A percentile compares a stretch with the other conserved stretches of the same genome.
Evolutionary conservation across 2,329 filamentous ascomycete species (phyloP).

Genomic region (Aspergillus terreus): DNA sequence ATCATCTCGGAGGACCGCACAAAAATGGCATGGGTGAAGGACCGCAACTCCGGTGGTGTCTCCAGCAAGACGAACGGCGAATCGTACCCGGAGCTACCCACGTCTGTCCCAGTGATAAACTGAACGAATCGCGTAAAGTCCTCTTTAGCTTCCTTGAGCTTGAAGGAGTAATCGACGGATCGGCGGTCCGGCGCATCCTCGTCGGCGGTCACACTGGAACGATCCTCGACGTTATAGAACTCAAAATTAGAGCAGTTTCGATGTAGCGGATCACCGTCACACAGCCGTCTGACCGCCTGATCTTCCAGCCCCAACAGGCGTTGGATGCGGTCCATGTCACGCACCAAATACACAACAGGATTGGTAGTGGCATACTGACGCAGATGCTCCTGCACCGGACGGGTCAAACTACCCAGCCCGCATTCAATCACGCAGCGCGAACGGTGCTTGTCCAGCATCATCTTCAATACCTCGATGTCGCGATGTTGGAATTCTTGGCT

Average conservation of each 20-base stretch:
- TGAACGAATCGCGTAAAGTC: conserved; percentile 60
- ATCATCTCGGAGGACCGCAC: conserved; percentile 35
- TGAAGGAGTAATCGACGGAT: conserved; percentile 46
- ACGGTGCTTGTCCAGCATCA: conserved; percentile 43
- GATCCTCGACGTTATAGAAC: conserved; percentile 48
- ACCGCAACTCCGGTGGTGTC: conserved; percentile 56
- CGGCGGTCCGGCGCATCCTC: conserved; percentile 42
- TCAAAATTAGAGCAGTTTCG: conserved; percentile 46
- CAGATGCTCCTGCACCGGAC: conserved; percentile 39
- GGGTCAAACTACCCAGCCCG: conserved; percentile 41
- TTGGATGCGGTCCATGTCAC: conserved; percentile 39
- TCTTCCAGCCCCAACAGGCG: conserved; percentile 42
- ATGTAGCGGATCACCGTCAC: conserved; percentile 44
- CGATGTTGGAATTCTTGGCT: conserved; percentile 41
- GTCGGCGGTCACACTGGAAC: conserved; percentile 24
- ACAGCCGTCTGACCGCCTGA: conserved; percentile 40
- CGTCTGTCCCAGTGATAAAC: conserved; percentile 52
- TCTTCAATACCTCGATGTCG: conserved; percentile 40
- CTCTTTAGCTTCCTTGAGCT: conserved; percentile 53
- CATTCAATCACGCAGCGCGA: conserved; percentile 42
- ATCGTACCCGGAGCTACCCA: conserved; percentile 52
- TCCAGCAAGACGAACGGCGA: conserved; percentile 60
- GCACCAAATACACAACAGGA: conserved; percentile 40
- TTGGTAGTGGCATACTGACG: conserved; percentile 35
- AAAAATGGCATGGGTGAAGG: conserved; percentile 43